Percentiles rank a stretch among this genome's conserved stretches.
These are phyloP conservation scores for Ogataea paradorogensis DNA, from an alignment of 805 yeast species.

Conservation along the genomic window DNA sequence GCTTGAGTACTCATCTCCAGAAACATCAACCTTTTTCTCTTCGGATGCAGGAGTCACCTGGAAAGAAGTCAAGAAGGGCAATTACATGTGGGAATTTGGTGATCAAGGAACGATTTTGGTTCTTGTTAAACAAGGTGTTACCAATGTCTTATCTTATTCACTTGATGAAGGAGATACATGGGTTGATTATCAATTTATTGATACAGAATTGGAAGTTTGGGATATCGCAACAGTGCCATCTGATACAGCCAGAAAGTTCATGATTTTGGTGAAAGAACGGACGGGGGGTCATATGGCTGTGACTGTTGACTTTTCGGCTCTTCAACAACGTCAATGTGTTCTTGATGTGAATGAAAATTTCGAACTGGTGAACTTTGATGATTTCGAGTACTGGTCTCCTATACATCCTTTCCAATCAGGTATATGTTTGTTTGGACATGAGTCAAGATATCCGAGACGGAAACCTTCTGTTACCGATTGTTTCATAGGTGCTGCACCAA, in stretches of 20 bases:
- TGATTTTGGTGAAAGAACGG: conserved; percentile 56
- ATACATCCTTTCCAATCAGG: conserved; percentile 48
- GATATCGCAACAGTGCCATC: conserved; percentile 90
- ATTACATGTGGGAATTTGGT: conserved; percentile 92
- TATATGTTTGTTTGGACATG: conserved; percentile 71
- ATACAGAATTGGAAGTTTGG: conserved; percentile 49
- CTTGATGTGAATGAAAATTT: conserved; percentile 38
- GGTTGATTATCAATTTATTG: conserved; percentile 62
- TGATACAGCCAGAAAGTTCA: conserved; percentile 80
- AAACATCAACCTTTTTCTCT: conserved; percentile 68
- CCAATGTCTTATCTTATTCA: conserved; percentile 63
- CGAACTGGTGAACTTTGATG: conserved; percentile 37
- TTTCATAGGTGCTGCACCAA: conserved; percentile 64
- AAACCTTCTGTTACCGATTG: conserved; percentile 57
- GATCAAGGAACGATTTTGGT: conserved; percentile 89
- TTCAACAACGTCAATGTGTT: conserved; percentile 54
- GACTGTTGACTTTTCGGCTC: conserved; percentile 55
- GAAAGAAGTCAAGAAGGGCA: conserved; percentile 73
- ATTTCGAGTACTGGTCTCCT: conserved; percentile 65
- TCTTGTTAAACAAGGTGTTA: conserved; percentile 55
- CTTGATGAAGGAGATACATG: conserved; percentile 79
- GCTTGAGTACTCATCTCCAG: conserved; percentile 36
- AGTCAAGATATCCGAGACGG: conserved; percentile 56
- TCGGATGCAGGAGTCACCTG: conserved; percentile 91
- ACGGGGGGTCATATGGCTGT: conserved; percentile 32